phyloP scores from a whole-genome alignment of 2,329 filamentous ascomycete species.

The Zymoseptoria brevis region DNA sequence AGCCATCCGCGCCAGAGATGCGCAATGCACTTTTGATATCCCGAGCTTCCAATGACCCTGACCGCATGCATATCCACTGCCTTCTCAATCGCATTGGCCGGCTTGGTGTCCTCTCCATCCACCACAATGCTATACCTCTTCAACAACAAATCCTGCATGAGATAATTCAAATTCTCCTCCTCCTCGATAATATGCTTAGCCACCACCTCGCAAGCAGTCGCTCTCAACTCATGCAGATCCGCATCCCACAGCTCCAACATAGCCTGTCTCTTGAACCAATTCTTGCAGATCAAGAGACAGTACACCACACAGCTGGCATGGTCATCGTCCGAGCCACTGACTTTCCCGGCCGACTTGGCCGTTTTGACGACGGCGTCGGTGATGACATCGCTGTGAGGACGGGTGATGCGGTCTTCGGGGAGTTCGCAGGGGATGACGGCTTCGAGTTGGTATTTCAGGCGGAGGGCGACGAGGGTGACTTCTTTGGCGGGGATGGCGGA shows the following conservation, averaged over 20 bases:
- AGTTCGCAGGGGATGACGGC: constrained; percentile 86
- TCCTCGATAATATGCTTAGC: constrained; percentile 80
- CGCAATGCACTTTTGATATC: constrained; percentile 90
- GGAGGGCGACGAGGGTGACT: constrained; percentile 83
- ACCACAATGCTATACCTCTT: constrained; percentile 79
- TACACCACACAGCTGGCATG: constrained; percentile 75
- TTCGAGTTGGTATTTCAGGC: constrained; percentile 84
- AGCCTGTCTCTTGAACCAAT: constrained; percentile 75
- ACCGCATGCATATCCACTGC: constrained; percentile 89
- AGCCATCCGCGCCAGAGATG: constrained; percentile 95
- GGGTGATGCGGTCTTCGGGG: constrained; percentile 64
- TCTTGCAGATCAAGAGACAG: constrained; percentile 65
- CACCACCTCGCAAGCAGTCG: constrained; percentile 80
- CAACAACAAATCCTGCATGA: constrained; percentile 74
- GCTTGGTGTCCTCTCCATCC: constrained; percentile 61
- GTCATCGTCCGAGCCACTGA: constrained; percentile 38
- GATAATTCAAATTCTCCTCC: constrained; percentile 69
- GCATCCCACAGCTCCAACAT: constrained; percentile 83
- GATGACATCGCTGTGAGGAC: constrained; percentile 77
- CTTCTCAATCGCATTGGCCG: constrained; percentile 84
- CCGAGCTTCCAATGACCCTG: constrained; percentile 78
- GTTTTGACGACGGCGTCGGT: constrained; percentile 71
- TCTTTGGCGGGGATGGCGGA: constrained; percentile 67
- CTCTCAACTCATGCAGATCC: constrained; percentile 69
- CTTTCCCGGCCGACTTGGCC: constrained; percentile 65